Evolutionary conservation across 352 stramenopile genomes (phyloP).

Genomic region (Pythium folliculosum): DNA sequence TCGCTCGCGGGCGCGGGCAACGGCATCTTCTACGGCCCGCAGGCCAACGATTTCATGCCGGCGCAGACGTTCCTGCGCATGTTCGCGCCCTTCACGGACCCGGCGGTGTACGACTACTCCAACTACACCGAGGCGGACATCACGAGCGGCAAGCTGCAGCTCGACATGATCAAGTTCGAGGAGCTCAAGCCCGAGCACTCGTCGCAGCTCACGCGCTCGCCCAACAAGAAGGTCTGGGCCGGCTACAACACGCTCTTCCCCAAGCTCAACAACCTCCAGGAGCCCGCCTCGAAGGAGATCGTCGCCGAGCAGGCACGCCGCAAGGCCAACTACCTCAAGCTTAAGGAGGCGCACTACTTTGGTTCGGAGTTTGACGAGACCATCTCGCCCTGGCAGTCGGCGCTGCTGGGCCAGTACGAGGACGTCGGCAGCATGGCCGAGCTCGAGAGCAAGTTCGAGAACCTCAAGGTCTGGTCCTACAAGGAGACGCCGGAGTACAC

Average conservation of each 20-base stretch:
- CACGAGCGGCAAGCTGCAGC: slow-evolving; percentile 35
- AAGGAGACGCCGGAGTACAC: slow-evolving; percentile 41
- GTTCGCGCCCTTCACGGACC: slow-evolving; percentile 16
- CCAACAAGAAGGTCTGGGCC: slow-evolving; percentile 29
- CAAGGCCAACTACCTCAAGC: slow-evolving; percentile 31
- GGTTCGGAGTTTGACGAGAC: slow-evolving; percentile 33
- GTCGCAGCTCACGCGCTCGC: slow-evolving; percentile 37
- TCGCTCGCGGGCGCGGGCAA: slow-evolving; percentile 50
- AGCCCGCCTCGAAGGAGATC: slow-evolving; percentile 17
- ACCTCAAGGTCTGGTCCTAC: slow-evolving; percentile 38
- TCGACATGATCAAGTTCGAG: slow-evolving; percentile 35
- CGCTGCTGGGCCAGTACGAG: slow-evolving; percentile 35
- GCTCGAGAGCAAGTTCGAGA: slow-evolving; percentile 31
- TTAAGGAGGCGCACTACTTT: slow-evolving; percentile 38
- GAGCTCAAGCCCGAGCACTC: slow-evolving; percentile 29
- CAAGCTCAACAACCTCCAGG: slow-evolving; percentile 37
- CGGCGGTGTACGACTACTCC: slow-evolving; percentile 35
- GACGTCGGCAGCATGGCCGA: slow-evolving; percentile 29
- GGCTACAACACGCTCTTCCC: slow-evolving; percentile 38
- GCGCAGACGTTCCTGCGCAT: slow-evolving; percentile 35
- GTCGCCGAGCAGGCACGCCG: slow-evolving; percentile 27
- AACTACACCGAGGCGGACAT: slow-evolving; percentile 29
- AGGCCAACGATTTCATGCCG: slow-evolving; percentile 35
- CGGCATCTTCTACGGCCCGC: slow-evolving; percentile 50
- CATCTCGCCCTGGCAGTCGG: slow-evolving; percentile 40